These are phyloP conservation scores for Psilocybe sp. DNA, from an alignment of 768 basidiomycete genomes.

Conservation along the genomic window DNA sequence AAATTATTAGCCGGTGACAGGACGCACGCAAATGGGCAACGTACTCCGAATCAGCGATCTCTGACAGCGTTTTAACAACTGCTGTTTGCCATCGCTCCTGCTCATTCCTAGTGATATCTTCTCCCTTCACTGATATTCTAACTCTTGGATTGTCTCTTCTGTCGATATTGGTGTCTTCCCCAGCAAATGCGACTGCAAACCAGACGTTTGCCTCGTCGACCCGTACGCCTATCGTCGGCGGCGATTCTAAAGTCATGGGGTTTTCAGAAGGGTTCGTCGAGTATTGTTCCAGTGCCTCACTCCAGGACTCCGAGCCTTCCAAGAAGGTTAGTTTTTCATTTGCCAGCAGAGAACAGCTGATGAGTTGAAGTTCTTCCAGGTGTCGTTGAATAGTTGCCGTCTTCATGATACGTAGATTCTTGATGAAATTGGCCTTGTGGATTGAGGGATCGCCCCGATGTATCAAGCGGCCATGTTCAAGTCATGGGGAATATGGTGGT, in stretches of 20 bases:
- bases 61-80: slow-evolving; percentile 33
- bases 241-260: background rate
- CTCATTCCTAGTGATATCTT: slow-evolving; percentile 39
- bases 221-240: slow-evolving; percentile 30
- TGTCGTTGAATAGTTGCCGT: background rate
- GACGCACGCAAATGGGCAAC: slow-evolving; percentile 4
- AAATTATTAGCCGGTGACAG: slow-evolving; percentile 1
- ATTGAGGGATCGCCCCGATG: too few species aligned
- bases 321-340: slow-evolving; percentile 49
- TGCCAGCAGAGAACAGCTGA: slow-evolving; percentile 61
- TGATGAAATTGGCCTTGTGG: too few species aligned
- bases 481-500: too few species aligned
- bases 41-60: slow-evolving; percentile 33
- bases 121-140: slow-evolving; percentile 42
- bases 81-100: slow-evolving; percentile 48
- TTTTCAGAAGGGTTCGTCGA: slow-evolving; percentile 1
- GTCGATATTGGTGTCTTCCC: too few species aligned
- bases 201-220: slow-evolving; percentile 23
- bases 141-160: too few species aligned
- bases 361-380: slow-evolving; percentile 55
- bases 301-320: slow-evolving; percentile 32
- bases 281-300: slow-evolving; percentile 15
- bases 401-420: too few species aligned
- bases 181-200: slow-evolving; percentile 32
- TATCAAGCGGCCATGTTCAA: too few species aligned